These are phyloP conservation scores for Penicillium sp. DNA, from an alignment of 2,329 filamentous ascomycete species.

Conservation along the genomic window DNA sequence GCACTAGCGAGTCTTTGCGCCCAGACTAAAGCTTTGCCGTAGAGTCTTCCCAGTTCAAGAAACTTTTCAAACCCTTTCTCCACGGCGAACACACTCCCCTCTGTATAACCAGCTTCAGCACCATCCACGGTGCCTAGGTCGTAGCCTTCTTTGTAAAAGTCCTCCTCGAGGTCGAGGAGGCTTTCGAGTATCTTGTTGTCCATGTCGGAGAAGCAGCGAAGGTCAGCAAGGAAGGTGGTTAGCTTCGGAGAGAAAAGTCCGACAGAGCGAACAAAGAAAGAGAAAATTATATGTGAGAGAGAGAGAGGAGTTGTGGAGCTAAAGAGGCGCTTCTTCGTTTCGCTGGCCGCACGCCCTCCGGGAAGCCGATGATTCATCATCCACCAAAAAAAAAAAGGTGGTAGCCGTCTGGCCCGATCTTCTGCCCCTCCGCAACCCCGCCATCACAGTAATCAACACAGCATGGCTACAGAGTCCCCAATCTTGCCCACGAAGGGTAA, in stretches of 20 bases:
- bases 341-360: background rate
- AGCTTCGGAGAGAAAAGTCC: background rate
- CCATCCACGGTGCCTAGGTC: conserved; percentile 76
- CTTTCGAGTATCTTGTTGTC: conserved; percentile 59
- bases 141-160: conserved; percentile 85
- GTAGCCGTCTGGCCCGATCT: conserved; percentile 13
- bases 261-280: conserved; percentile 32
- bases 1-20: conserved; percentile 65
- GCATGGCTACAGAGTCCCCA: conserved; percentile 35
- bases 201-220: conserved; percentile 33
- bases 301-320: conserved; percentile 37
- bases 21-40: conserved; percentile 84
- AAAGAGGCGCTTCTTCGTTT: background rate
- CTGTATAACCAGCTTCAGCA: conserved; percentile 74
- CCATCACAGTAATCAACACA: conserved; percentile 23
- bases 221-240: background rate
- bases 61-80: conserved; percentile 96
- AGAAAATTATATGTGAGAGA: conserved; percentile 66
- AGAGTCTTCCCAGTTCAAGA: conserved; percentile 74
- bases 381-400: conserved; percentile 15
- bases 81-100: conserved; percentile 88
- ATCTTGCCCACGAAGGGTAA: conserved; percentile 73
- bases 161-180: conserved; percentile 64
- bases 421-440: conserved; percentile 25
- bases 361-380: conserved; percentile 27